Conservation (phyloP, 2,329 filamentous ascomycete genomes). For the Sclerotinia glacialis region DNA sequence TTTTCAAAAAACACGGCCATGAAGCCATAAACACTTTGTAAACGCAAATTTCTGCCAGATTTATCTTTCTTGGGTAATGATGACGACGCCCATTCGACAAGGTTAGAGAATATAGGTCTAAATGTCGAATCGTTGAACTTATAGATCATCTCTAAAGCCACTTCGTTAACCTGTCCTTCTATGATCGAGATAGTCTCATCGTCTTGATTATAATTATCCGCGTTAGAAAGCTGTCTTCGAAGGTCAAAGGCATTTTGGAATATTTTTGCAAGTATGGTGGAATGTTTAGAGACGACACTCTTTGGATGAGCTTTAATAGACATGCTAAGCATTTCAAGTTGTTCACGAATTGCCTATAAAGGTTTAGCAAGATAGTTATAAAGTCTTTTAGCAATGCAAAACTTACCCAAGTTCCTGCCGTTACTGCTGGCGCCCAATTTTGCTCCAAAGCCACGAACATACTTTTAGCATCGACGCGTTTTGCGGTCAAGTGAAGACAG, state of each 20-base stretch:
- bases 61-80: slow-evolving; percentile 61
- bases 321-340: slow-evolving; percentile 65
- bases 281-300: slow-evolving; percentile 71
- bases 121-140: slow-evolving; percentile 95
- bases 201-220: slow-evolving; percentile 44
- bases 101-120: slow-evolving; percentile 80
- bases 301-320: slow-evolving; percentile 78
- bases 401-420: slow-evolving; percentile 60
- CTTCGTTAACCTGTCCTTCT: slow-evolving; percentile 65
- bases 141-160: slow-evolving; percentile 85
- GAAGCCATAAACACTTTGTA: slow-evolving; percentile 79
- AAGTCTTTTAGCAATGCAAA: neutral
- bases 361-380: slow-evolving; percentile 27
- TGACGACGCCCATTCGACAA: slow-evolving; percentile 76
- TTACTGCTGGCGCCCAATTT: slow-evolving; percentile 66
- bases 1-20: slow-evolving; percentile 75
- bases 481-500: slow-evolving; percentile 72
- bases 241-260: slow-evolving; percentile 62
- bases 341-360: slow-evolving; percentile 61
- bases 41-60: slow-evolving; percentile 57
- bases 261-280: slow-evolving; percentile 64
- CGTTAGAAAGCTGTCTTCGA: slow-evolving; percentile 53
- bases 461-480: slow-evolving; percentile 73
- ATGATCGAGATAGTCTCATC: slow-evolving; percentile 54
- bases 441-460: slow-evolving; percentile 69